These are phyloP conservation scores for Poteriospumella lacustris DNA, from an alignment of 108 stramenopile species.

Conservation along the genomic window DNA sequence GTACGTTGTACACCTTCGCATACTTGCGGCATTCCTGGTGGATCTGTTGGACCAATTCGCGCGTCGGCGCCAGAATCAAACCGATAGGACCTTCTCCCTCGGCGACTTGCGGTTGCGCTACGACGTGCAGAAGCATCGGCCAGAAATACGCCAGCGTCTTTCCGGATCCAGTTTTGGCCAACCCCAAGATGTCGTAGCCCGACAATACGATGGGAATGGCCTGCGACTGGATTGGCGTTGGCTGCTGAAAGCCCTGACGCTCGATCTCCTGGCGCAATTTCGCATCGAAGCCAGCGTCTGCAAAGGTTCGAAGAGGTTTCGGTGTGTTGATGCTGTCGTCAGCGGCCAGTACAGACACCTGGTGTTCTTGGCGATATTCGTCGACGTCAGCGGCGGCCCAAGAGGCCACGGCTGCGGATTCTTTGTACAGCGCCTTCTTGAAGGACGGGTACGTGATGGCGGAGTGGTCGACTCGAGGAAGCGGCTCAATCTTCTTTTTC, in stretches of 20 bases:
- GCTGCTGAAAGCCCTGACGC: background rate
- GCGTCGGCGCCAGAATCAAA: conserved; percentile 11
- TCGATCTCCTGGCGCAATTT: background rate
- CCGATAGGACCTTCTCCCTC: conserved; percentile 16
- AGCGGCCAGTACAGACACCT: background rate
- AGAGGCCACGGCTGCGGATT: background rate
- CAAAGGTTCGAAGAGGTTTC: conserved; percentile 4
- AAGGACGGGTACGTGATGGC: background rate
- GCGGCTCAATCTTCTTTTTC: background rate
- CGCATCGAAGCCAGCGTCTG: background rate
- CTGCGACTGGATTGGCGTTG: conserved; percentile 25
- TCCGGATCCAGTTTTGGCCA: conserved; percentile 26
- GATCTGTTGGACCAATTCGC: conserved; percentile 16
- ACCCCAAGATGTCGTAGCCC: conserved; percentile 14
- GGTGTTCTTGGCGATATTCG: background rate
- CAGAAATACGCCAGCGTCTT: conserved; percentile 16
- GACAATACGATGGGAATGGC: conserved; percentile 4
- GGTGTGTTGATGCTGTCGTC: background rate
- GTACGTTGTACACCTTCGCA: conserved; percentile 14
- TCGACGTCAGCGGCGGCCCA: background rate
- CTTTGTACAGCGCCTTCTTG: background rate
- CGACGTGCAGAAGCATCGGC: conserved; percentile 21
- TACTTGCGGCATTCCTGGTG: background rate
- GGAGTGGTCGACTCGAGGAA: conserved; percentile 12
- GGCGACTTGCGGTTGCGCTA: background rate